Conservation (phyloP, 2,329 filamentous ascomycete genomes). For the Neonectria sp. region DNA sequence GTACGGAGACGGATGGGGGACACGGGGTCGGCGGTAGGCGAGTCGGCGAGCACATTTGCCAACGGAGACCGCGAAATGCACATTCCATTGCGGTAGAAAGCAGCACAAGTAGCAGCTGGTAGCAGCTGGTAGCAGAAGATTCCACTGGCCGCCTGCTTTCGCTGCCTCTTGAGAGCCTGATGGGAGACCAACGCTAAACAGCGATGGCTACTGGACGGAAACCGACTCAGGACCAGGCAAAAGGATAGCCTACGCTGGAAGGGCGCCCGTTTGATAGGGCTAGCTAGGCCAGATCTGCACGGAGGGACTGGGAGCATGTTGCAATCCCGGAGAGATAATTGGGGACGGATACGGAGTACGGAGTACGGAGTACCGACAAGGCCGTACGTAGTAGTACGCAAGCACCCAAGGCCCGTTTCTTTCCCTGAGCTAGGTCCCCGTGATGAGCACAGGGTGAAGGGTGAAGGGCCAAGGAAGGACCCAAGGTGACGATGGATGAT, state of each 20-base stretch:
- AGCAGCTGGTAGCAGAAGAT: neutral
- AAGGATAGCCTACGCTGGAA: neutral
- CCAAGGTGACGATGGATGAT: too few relatives aligned
- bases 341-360: neutral
- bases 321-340: neutral
- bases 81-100: conserved; percentile 1
- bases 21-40: conserved; percentile 35
- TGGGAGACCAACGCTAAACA: neutral
- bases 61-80: neutral
- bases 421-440: neutral
- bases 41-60: conserved; percentile 21
- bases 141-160: neutral
- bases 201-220: neutral
- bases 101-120: too few relatives aligned
- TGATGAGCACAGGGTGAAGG: conserved; percentile 4
- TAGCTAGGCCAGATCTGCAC: neutral
- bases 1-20: conserved; percentile 34
- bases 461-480: too few relatives aligned
- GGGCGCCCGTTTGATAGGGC: neutral
- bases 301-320: neutral
- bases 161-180: neutral
- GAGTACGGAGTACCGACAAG: neutral
- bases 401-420: neutral
- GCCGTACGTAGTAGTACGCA: neutral
- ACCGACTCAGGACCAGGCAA: neutral